Percentiles rank a stretch among this genome's conserved stretches.
phyloP scores from a whole-genome alignment of 805 yeast species.

The Grigorovia jiainica region DNA sequence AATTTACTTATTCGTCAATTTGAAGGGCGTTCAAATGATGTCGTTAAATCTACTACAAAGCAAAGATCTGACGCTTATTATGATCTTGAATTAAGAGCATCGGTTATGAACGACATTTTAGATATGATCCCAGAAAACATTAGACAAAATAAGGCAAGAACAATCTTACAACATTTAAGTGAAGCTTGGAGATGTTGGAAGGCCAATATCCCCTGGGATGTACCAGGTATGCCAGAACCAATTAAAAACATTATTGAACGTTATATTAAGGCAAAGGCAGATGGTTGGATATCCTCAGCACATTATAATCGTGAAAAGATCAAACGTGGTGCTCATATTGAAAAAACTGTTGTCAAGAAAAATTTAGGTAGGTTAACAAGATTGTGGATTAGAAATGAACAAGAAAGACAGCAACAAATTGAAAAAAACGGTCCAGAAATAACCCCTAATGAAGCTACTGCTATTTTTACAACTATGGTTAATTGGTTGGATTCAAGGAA shows the following conservation, averaged over 20 bases:
- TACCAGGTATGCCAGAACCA: slow-evolving; percentile 91
- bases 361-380: slow-evolving; percentile 87
- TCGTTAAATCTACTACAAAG: slow-evolving; percentile 88
- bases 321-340: slow-evolving; percentile 82
- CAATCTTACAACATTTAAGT: slow-evolving; percentile 84
- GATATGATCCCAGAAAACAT: slow-evolving; percentile 97
- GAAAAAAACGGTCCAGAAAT: slow-evolving; percentile 83
- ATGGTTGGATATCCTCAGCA: slow-evolving; percentile 91
- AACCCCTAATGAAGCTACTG: slow-evolving; percentile 79
- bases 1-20: slow-evolving; percentile 86
- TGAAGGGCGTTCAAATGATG: slow-evolving; percentile 90
- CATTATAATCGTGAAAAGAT: slow-evolving; percentile 87
- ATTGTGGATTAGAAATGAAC: slow-evolving; percentile 87
- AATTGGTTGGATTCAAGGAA: slow-evolving; percentile 81
- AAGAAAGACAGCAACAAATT: slow-evolving; percentile 72
- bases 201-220: slow-evolving; percentile 96
- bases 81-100: slow-evolving; percentile 84
- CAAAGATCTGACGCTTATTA: slow-evolving; percentile 93
- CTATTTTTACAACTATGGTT: slow-evolving; percentile 78
- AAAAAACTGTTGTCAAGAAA: slow-evolving; percentile 88
- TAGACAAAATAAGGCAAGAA: slow-evolving; percentile 74
- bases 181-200: slow-evolving; percentile 99
- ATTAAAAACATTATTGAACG: slow-evolving; percentile 78
- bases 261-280: slow-evolving; percentile 90
- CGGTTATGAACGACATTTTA: slow-evolving; percentile 89